Evolutionary conservation across 805 yeast genomes (phyloP), one percentile per base, ranked within the genome.

Genomic region (Helenozyma baotianmanensis): DNA sequence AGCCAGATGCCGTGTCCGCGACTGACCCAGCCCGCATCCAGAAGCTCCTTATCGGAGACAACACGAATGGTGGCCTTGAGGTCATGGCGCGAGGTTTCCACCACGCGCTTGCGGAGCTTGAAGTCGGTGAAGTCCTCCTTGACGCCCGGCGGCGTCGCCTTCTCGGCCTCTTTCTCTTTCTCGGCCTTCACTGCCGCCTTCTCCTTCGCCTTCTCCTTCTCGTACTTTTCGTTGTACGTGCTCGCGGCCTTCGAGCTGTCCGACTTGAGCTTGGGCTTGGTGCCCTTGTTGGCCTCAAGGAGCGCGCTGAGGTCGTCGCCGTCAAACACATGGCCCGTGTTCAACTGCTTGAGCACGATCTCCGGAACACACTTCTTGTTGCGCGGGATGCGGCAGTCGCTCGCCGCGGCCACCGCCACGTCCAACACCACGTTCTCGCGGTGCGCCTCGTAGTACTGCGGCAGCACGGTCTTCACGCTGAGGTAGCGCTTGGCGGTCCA

Each of bases 1-100:
- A 74, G 62, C 89, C 88, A 82, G 10, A 82, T 48, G 7, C 82
- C 82, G 43, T 63, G 45, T 4, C 62, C 50, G 33, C 62, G 64
- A 16, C 59, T 50, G 13, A 42, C 55, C 84, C 84, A 78, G 10
- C 71, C 76, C 15, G 48, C 46, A 4, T 50, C 48, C 22, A 48
- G 50, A 1, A 72, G 41, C 34, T 73, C 68, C 18, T 46, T 51
- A 22, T 42, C 39, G 14, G 68, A 62, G 25, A 64, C 75, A 39
- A 53, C 51, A 19, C 34, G 21, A 33, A 40, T 30, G 39, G 56
- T 38, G 12, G 21, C 32, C 14, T 38, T 43, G 24, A 50, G 47
- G 21, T 30, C 47, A 32, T 39, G 49, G 38, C 60, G 53, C 14
- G 40, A 44, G 3, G 35, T 44, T 32, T 39, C 58, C n/a, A 45